These are phyloP conservation scores for Lepiota brunneoincarnata DNA, from an alignment of 768 basidiomycete genomes.

Conservation along the genomic window DNA sequence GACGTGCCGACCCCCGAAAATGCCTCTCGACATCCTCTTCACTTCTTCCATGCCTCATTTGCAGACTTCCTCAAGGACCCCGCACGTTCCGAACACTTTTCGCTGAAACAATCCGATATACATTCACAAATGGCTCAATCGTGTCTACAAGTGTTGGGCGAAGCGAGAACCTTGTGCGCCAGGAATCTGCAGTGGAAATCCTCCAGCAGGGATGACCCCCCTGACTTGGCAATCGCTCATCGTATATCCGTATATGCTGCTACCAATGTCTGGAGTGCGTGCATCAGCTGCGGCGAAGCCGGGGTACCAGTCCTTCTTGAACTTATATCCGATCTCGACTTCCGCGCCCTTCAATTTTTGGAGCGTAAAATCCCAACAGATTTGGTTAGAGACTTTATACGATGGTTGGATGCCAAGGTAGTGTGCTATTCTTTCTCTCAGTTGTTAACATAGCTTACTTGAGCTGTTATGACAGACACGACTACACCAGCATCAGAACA, in stretches of 20 bases:
- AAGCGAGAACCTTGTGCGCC: background rate
- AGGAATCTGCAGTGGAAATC: background rate
- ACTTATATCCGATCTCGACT: background rate
- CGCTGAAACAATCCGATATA: background rate
- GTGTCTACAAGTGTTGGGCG: background rate
- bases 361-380: background rate
- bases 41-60: conserved; percentile 2
- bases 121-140: background rate
- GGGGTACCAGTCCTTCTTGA: background rate
- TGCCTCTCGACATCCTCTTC: background rate
- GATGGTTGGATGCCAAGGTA: background rate
- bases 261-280: background rate
- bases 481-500: no score
- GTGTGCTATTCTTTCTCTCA: no score
- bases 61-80: conserved; percentile 2
- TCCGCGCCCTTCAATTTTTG: background rate
- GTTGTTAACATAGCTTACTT: no score
- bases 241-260: background rate
- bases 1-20: background rate
- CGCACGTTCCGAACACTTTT: background rate
- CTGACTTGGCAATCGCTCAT: background rate
- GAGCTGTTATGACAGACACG: no score
- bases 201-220: background rate
- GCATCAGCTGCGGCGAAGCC: background rate
- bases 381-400: background rate